phyloP scores from a whole-genome alignment of 2,329 filamentous ascomycete species.

The Calycina herbarum region DNA sequence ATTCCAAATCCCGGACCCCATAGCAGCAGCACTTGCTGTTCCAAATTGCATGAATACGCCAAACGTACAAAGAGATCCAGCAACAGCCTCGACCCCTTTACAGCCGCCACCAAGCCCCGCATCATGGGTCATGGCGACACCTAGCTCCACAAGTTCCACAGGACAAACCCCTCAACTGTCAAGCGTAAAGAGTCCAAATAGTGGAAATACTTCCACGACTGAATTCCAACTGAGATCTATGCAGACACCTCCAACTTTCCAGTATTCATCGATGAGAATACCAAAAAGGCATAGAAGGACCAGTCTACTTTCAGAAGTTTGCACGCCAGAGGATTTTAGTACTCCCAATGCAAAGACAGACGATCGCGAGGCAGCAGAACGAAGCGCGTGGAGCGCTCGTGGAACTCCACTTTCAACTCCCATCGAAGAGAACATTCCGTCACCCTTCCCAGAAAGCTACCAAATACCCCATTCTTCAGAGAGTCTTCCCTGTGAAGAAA shows the following conservation, averaged over 20 bases:
- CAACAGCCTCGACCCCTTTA: constrained; percentile 4
- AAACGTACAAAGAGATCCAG: not conserved
- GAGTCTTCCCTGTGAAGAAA: not conserved
- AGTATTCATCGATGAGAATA: constrained; percentile 19
- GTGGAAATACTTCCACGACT: not conserved
- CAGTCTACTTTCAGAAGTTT: constrained; percentile 34
- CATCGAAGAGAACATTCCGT: constrained; percentile 13
- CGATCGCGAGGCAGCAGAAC: constrained; percentile 9
- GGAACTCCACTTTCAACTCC: constrained; percentile 25
- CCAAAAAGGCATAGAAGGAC: constrained; percentile 21
- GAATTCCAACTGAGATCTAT: constrained; percentile 10
- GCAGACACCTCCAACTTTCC: constrained; percentile 13
- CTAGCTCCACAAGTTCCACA: constrained; percentile 7
- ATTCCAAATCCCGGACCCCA: constrained; percentile 17
- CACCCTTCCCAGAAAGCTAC: not conserved
- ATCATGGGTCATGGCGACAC: not conserved
- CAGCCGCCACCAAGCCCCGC: constrained; percentile 2
- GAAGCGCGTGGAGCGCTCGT: constrained; percentile 20
- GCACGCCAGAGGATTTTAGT: constrained; percentile 26
- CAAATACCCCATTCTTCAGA: not conserved
- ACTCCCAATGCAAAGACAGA: not conserved
- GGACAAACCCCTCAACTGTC: not conserved
- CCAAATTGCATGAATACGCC: not conserved
- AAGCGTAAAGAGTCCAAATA: not conserved
- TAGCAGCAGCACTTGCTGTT: constrained; percentile 17